These are phyloP conservation scores for Entomortierella parvispora DNA, from an alignment of 192 early-diverging fungal genomes.

Conservation along the genomic window DNA sequence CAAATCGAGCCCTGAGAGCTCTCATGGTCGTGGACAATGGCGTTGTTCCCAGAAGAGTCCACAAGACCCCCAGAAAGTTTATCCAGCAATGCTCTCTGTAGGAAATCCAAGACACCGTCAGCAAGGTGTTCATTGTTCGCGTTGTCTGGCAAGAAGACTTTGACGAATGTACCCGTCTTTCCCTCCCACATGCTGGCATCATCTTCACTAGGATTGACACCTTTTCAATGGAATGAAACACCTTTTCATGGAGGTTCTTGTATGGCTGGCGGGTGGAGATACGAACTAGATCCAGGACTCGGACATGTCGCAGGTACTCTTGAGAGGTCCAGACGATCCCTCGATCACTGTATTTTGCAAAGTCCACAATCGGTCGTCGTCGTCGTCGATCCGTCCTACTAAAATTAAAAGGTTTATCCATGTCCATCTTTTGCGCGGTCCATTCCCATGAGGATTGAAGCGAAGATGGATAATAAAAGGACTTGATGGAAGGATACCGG, in stretches of 20 bases:
- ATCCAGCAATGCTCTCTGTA: conserved; percentile 1
- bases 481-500: neutral
- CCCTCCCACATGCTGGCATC: neutral
- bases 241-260: too few relatives aligned
- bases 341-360: neutral
- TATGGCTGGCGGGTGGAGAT: too few relatives aligned
- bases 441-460: too few relatives aligned
- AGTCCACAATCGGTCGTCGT: neutral
- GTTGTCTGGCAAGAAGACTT: neutral
- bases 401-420: too few relatives aligned
- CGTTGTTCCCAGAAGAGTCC: too few relatives aligned
- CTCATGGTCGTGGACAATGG: too few relatives aligned
- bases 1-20: neutral
- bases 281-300: neutral
- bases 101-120: conserved; percentile 1
- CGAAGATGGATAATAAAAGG: too few relatives aligned
- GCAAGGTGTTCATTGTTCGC: too few relatives aligned
- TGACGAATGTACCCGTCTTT: neutral
- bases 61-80: neutral
- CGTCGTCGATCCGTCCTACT: too few relatives aligned
- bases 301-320: neutral
- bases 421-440: too few relatives aligned
- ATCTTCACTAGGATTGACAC: too few relatives aligned
- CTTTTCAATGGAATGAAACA: too few relatives aligned
- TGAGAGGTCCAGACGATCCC: neutral